Conservation (phyloP, 768 basidiomycete genomes). For the Amanita brunnescens region DNA sequence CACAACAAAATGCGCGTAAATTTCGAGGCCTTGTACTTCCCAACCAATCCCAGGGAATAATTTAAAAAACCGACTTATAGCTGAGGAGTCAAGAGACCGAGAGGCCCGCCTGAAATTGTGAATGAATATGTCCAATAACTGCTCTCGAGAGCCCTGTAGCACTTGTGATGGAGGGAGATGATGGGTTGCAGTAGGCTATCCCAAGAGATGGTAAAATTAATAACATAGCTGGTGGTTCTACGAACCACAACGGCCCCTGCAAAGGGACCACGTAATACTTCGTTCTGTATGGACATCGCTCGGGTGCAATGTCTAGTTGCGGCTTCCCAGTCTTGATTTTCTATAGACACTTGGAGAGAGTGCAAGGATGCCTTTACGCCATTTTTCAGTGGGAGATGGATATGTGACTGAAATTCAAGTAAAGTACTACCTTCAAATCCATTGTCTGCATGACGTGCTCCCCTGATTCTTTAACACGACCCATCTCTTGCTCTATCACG, state of each 20-base stretch:
- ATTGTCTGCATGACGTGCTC: slow-evolving; percentile 90
- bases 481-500: slow-evolving; percentile 88
- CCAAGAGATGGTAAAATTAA: slow-evolving; percentile 2
- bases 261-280: slow-evolving; percentile 76
- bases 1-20: slow-evolving; percentile 89
- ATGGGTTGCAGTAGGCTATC: slow-evolving; percentile 85
- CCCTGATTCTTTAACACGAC: slow-evolving; percentile 78
- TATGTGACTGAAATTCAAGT: too few relatives aligned
- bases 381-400: slow-evolving; percentile 4
- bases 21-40: slow-evolving; percentile 85
- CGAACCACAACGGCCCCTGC: slow-evolving; percentile 82
- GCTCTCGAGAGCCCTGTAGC: slow-evolving; percentile 63
- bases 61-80: slow-evolving; percentile 92
- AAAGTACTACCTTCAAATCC: slow-evolving; percentile 88
- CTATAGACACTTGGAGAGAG: slow-evolving; percentile 64
- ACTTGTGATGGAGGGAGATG: slow-evolving; percentile 83
- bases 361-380: slow-evolving; percentile 28
- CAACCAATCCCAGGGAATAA: slow-evolving; percentile 94
- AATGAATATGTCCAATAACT: slow-evolving; percentile 69
- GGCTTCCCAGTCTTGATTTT: slow-evolving; percentile 88
- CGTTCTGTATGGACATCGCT: slow-evolving; percentile 76
- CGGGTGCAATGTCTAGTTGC: slow-evolving; percentile 86
- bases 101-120: slow-evolving; percentile 81
- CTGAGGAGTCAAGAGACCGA: slow-evolving; percentile 69
- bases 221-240: slow-evolving; percentile 11